A percentile compares a stretch with the other conserved stretches of the same genome.
Evolutionary conservation across 495 filamentous ascomycete species (phyloP).

Genomic region (Lasiosphaeria hispida): DNA sequence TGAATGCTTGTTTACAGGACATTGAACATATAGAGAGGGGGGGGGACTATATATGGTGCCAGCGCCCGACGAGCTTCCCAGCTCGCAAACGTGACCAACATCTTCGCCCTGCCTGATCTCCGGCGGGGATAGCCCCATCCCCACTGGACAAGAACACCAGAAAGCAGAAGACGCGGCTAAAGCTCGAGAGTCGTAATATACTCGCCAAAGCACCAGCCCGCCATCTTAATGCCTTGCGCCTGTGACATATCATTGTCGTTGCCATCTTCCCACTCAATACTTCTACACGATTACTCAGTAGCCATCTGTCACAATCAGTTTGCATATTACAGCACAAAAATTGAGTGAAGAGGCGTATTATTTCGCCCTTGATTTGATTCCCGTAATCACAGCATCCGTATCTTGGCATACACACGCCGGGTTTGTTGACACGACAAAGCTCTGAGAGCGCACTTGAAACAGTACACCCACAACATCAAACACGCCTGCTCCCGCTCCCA

Average conservation of each 20-base stretch:
- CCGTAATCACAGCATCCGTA: conserved; percentile 20
- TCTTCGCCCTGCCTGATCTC: too few species aligned
- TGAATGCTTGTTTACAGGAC: too few species aligned
- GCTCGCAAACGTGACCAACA: too few species aligned
- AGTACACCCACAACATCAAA: conserved; percentile 15
- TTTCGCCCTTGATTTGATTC: conserved; percentile 16
- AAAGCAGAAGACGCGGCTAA: too few species aligned
- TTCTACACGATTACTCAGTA: not conserved
- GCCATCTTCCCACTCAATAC: not conserved
- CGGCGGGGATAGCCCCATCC: too few species aligned
- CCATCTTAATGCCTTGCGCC: too few species aligned
- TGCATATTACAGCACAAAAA: not conserved
- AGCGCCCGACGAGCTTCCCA: too few species aligned
- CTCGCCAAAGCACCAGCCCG: too few species aligned
- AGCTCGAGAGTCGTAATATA: too few species aligned
- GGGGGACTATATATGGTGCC: too few species aligned
- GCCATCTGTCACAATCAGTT: not conserved
- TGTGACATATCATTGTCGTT: not conserved
- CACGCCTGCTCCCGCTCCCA: conserved; percentile 22
- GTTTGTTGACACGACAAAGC: conserved; percentile 17
- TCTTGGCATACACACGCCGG: conserved; percentile 25
- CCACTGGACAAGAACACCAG: too few species aligned
- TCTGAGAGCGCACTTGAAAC: conserved; percentile 1
- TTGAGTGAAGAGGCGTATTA: conserved; percentile 22
- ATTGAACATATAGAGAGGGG: too few species aligned